Percentiles rank a stretch among this genome's conserved stretches.
Conservation (phyloP, 352 stramenopile species). For the Globisporangium middletonii region DNA sequence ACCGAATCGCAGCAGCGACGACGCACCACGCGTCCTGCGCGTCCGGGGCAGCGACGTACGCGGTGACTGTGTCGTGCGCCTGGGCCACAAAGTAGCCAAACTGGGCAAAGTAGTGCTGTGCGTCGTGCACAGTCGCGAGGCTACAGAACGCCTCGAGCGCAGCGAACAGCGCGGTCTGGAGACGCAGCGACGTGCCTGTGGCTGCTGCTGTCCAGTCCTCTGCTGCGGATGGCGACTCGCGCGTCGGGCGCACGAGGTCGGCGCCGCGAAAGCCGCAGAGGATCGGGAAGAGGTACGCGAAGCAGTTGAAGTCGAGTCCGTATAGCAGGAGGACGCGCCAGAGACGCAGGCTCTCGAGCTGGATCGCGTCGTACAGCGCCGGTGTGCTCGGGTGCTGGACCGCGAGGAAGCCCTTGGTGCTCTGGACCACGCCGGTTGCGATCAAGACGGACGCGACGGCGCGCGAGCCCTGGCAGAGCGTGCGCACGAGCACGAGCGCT, state of each 20-base stretch:
- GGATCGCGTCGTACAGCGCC: slow-evolving; percentile 24
- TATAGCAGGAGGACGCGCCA: slow-evolving; percentile 65
- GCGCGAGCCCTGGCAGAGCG: slow-evolving; percentile 43
- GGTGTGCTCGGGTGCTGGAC: slow-evolving; percentile 18
- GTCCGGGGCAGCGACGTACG: background rate
- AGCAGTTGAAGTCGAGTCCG: slow-evolving; percentile 60
- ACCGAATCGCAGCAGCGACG: slow-evolving; percentile 35
- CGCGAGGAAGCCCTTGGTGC: slow-evolving; percentile 51
- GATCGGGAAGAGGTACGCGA: slow-evolving; percentile 56
- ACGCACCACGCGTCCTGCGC: slow-evolving; percentile 9
- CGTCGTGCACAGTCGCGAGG: slow-evolving; percentile 37
- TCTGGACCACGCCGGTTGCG: slow-evolving; percentile 40
- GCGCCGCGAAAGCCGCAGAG: slow-evolving; percentile 30
- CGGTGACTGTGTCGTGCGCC: slow-evolving; percentile 22
- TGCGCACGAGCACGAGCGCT: slow-evolving; percentile 33
- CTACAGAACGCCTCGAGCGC: slow-evolving; percentile 42
- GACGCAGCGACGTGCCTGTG: background rate
- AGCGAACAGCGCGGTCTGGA: slow-evolving; percentile 32
- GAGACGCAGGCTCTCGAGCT: slow-evolving; percentile 51
- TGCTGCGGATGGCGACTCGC: background rate
- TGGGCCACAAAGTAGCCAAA: slow-evolving; percentile 42
- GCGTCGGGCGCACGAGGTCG: slow-evolving; percentile 12
- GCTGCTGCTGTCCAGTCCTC: background rate
- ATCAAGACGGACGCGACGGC: slow-evolving; percentile 31
- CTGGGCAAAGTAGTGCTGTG: slow-evolving; percentile 60